A percentile compares a stretch with the other conserved stretches of the same genome.
Evolutionary conservation across 108 stramenopile genomes (phyloP).

Genomic region (Aurantiochytrium sp.): DNA sequence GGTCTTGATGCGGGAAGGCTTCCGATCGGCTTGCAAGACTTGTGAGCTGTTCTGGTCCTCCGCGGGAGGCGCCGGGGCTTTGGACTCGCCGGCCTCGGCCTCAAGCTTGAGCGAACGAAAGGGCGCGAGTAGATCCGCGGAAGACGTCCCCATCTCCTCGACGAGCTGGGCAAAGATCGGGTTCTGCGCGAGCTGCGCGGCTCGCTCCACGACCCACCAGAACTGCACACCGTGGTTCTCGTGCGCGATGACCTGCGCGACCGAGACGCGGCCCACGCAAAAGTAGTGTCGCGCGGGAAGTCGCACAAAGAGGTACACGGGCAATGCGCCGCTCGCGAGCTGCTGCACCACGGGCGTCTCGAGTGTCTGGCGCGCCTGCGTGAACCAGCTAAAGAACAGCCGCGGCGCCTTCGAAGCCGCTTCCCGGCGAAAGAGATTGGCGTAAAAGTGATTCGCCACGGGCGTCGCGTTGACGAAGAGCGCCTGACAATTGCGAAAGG

Average conservation of each 20-base stretch:
- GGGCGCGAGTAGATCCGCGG: background rate
- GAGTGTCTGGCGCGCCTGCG: background rate
- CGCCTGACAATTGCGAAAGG: background rate
- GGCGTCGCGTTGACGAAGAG: conserved; percentile 10
- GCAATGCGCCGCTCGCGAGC: background rate
- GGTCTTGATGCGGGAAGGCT: no score
- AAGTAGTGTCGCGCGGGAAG: background rate
- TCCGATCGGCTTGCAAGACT: no score
- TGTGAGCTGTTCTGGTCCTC: no score
- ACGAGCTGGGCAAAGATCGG: background rate
- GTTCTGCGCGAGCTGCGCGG: background rate
- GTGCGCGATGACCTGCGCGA: background rate
- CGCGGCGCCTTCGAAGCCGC: background rate
- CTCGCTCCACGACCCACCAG: background rate
- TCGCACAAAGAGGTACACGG: background rate
- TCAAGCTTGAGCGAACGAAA: no score
- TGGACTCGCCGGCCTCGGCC: no score
- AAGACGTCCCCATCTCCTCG: background rate
- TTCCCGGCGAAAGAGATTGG: background rate
- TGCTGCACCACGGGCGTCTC: background rate
- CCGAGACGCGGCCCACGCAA: background rate
- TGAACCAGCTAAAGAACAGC: background rate
- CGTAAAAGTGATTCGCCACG: background rate
- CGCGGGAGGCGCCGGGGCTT: no score
- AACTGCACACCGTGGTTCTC: background rate